A percentile compares a stretch with the other conserved stretches of the same genome.
These are phyloP conservation scores for Capsicum pubescens DNA, from an alignment of 257 asterid species.

Conservation along the genomic window DNA sequence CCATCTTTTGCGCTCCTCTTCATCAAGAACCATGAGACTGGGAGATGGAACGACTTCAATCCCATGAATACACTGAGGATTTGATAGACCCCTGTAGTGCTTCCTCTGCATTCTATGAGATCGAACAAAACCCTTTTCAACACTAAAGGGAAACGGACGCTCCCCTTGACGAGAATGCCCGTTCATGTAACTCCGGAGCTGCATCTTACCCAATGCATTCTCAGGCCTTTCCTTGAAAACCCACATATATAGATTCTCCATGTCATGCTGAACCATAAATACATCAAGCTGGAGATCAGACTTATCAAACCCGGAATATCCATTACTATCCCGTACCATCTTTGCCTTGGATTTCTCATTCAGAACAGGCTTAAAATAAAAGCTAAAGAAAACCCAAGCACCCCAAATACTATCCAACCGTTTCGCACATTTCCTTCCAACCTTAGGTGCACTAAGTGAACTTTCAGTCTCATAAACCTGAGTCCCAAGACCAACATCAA, in stretches of 20 bases:
- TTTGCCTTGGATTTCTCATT: constrained; percentile 85
- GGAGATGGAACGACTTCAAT: constrained; percentile 82
- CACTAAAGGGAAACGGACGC: constrained; percentile 85
- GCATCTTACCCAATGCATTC: constrained; percentile 94
- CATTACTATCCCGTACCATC: constrained; percentile 71
- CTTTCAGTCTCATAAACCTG: constrained; percentile 71
- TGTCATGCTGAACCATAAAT: constrained; percentile 96
- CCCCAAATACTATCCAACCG: constrained; percentile 95
- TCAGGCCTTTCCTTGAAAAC: constrained; percentile 90
- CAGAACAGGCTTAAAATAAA: constrained; percentile 82
- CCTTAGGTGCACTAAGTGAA: constrained; percentile 60
- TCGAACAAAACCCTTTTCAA: constrained; percentile 83
- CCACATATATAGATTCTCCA: constrained; percentile 99
- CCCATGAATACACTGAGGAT: constrained; percentile 96
- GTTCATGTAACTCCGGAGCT: constrained; percentile 91
- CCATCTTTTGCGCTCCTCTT: constrained; percentile 86
- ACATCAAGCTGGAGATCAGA: constrained; percentile 82
- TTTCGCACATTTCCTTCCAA: constrained; percentile 71
- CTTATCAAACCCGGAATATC: constrained; percentile 79
- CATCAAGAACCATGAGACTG: constrained; percentile 58
- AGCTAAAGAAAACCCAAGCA: constrained; percentile 96
- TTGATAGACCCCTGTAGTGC: constrained; percentile 89
- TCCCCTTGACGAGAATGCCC: constrained; percentile 98
- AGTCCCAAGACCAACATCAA: constrained; percentile 80
- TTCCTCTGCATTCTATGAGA: constrained; percentile 96